phyloP scores from a whole-genome alignment of 345 rosid species.

The Luvunga scandens region DNA sequence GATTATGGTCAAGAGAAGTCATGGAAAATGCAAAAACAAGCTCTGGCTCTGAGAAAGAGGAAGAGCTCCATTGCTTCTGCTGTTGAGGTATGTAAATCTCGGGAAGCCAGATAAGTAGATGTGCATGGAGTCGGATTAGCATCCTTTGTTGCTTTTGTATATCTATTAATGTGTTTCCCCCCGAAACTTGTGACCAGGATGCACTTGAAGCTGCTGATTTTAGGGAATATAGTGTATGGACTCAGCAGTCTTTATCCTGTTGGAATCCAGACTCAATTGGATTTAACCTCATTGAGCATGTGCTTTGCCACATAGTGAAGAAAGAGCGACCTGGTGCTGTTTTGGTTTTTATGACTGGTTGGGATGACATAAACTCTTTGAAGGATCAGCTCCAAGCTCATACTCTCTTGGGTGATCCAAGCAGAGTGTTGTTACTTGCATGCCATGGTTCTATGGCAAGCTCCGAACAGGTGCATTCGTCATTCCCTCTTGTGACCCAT shows the following conservation, averaged over 20 bases:
- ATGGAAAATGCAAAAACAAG: constrained; percentile 99
- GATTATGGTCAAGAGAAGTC: constrained; percentile 96
- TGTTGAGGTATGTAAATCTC: constrained; percentile 65
- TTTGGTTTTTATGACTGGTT: constrained; percentile 97
- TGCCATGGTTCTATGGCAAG: constrained; percentile 99
- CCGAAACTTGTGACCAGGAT: constrained; percentile 53
- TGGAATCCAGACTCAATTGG: constrained; percentile 99
- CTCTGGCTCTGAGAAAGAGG: constrained; percentile 65
- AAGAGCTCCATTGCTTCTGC: constrained; percentile 79
- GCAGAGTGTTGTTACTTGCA: constrained; percentile 81
- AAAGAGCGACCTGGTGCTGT: constrained; percentile 93
- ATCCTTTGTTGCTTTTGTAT: constrained; percentile 8
- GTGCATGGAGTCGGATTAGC: not conserved
- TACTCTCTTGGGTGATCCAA: constrained; percentile 79
- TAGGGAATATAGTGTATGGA: constrained; percentile 52
- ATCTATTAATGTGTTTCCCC: not conserved
- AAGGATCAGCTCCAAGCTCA: constrained; percentile 90
- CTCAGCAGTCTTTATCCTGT: constrained; percentile 72
- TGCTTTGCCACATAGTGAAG: constrained; percentile 76
- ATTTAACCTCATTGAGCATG: constrained; percentile 89
- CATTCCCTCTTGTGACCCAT: not conserved
- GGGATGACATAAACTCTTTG: constrained; percentile 96
- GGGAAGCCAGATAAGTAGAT: not conserved
- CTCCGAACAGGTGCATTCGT: constrained; percentile 75
- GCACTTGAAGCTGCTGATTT: constrained; percentile 72